Conservation (phyloP, 108 stramenopile species). For the Skeletonema menzelii region DNA sequence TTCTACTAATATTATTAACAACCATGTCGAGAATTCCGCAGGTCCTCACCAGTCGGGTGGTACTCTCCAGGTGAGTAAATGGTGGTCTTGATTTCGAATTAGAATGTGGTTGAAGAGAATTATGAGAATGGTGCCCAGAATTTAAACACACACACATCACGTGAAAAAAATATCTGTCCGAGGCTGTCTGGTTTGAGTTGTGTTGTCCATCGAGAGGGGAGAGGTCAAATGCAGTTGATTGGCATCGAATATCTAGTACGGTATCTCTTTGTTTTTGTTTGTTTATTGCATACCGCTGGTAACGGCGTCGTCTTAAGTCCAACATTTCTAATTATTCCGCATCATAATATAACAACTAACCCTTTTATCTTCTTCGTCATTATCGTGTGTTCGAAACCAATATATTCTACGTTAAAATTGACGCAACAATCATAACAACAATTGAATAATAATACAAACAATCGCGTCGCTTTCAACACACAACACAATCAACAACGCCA, state of each 20-base stretch:
- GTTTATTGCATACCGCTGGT: not conserved
- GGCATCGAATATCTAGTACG: not conserved
- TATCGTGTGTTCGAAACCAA: not conserved
- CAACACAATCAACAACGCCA: conserved; percentile 4
- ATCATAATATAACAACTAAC: not conserved
- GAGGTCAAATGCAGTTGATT: not conserved
- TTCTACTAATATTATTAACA: not conserved
- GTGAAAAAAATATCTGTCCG: not conserved
- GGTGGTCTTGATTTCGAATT: not conserved
- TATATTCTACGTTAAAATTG: not conserved
- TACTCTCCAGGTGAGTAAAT: conserved; percentile 26
- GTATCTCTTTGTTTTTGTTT: not conserved
- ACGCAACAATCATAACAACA: not conserved
- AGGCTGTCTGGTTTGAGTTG: not conserved
- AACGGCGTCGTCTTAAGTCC: not conserved
- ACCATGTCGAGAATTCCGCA: conserved; percentile 20
- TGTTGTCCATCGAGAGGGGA: not conserved
- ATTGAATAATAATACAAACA: not conserved
- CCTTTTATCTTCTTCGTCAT: not conserved
- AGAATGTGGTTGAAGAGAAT: too few relatives aligned
- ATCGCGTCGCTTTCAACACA: not conserved
- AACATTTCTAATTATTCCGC: not conserved
- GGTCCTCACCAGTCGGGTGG: conserved; percentile 29
- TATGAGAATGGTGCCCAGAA: not conserved
- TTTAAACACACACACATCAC: not conserved